Evolutionary conservation across 2,329 filamentous ascomycete species (phyloP), one percentile per base, ranked within the genome.

Genomic region (Colletotrichum sp.): DNA sequence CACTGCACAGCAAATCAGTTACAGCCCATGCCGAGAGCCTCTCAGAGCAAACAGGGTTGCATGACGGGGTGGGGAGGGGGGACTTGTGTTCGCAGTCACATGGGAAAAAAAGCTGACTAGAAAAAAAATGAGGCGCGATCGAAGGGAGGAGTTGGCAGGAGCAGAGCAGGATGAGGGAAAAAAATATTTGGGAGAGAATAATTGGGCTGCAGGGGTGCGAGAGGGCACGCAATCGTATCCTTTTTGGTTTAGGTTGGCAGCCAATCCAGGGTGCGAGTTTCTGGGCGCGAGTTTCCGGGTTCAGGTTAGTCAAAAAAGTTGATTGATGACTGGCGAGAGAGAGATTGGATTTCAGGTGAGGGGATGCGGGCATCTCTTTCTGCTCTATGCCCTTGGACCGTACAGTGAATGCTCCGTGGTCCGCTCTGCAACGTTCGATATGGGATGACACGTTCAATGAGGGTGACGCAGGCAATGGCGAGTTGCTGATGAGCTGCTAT

Each of bases 151-250:
- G 18, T 49, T 49, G 18, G 39, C 18, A 49, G 39, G 39, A 49
- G 39, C 39, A 49, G 15, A 44, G 18, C 18, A 49, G 32, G 30
- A 49, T 49, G 9, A 26, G 30, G 32, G 24, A 30, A 30, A 55
- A 49, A 52, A 52, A 52, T 21, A 52, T 52, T 62, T 16, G 28
- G 16, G 36, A n/a, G 76, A 78, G 36, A 76, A 77, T 78, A 77
- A 77, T 68, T 68, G 64, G 69, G 76, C 66, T 63, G 49, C 67
- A 72, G 65, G 57, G 63, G 65, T 36, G 32, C 44, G 62, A 16
- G 30, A 18, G 34, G 49, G 55, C 60, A 64, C 64, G 39, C 21
- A 44, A 63, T 63, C 24, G 36, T 26, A 69, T 68, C 64, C 26
- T 68, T 67, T 36, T 49, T 60, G 36, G 63, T 62, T 69, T 60